Percentiles rank a stretch among this genome's conserved stretches.
Evolutionary conservation across 495 filamentous ascomycete genomes (phyloP).

Genomic region (Hyphodiscus hymeniophilus): DNA sequence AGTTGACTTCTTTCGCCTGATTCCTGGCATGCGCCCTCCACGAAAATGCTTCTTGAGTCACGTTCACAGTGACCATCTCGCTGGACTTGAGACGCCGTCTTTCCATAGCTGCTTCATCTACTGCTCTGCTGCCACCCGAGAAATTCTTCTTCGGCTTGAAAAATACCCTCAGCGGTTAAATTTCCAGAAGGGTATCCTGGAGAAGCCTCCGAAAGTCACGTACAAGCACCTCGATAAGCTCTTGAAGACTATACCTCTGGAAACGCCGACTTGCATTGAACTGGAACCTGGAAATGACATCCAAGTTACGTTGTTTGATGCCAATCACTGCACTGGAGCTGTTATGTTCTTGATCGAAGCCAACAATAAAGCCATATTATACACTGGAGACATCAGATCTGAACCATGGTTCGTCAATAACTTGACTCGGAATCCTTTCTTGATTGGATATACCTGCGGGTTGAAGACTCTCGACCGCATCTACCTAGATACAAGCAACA

Average conservation of each 20-base stretch:
- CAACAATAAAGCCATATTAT: conserved; percentile 66
- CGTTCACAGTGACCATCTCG: conserved; percentile 86
- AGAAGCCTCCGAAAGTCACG: conserved; percentile 54
- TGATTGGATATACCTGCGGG: conserved; percentile 68
- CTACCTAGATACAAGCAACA: conserved; percentile 84
- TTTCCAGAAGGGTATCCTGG: conserved; percentile 67
- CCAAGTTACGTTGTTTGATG: conserved; percentile 78
- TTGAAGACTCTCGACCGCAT: conserved; percentile 62
- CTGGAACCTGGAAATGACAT: conserved; percentile 57
- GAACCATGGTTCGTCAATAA: conserved; percentile 46
- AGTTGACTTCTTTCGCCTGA: conserved; percentile 77
- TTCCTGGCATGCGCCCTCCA: conserved; percentile 47
- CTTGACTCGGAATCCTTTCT: conserved; percentile 58
- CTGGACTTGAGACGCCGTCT: conserved; percentile 58
- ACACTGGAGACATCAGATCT: conserved; percentile 89
- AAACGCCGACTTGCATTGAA: conserved; percentile 74
- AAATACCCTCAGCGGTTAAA: conserved; percentile 73
- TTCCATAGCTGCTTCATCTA: conserved; percentile 70
- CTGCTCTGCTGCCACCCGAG: conserved; percentile 77
- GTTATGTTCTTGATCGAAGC: conserved; percentile 92
- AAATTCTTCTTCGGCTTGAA: conserved; percentile 69
- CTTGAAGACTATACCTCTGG: conserved; percentile 72
- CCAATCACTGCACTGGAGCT: conserved; percentile 85
- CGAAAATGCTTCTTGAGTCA: conserved; percentile 88
- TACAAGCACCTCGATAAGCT: conserved; percentile 70